Evolutionary conservation across 495 filamentous ascomycete genomes (phyloP), one percentile per base, ranked within the genome.

Genomic region (Geoglossum glabrum): DNA sequence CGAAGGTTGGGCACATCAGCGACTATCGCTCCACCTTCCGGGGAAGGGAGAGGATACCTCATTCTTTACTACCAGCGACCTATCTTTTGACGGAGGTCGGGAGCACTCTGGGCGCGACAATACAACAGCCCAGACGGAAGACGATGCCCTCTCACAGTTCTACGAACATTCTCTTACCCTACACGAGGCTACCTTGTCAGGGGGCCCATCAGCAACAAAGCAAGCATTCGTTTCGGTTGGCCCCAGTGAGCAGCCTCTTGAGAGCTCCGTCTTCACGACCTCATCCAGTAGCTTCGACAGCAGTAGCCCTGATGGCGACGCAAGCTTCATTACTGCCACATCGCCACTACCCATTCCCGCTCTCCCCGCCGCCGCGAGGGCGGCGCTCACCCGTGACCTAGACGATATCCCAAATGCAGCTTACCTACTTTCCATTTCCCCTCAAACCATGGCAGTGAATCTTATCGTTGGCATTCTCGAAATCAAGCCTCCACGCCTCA

Each of bases 401-500:
- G 73, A 76, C 54, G 75, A 80, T 61, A 71, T 97, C 30, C 90
- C 90, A 5, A 79, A 72, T 23, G 81, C 84, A 0, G 64, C 63
- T n/a, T 76, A 87, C 65, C 69, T 97, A 1, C 64, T 69, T 11
- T 78, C 77, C 1, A 86, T 95, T 57, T 69, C 71, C 27, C 88
- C 88, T 0, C 84, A 88, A 66, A 94, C 88, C 3, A 81, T 87
- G 72, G 80, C 74, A 1, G 77, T 88, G 55, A 87, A 87, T 63
- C 63, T 95, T 10, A 75, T 96, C 17, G 83, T 83, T 17, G 86
- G 83, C 10, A 71, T 96, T 59, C 82, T 95, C 57, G 78, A 82
- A 34, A 73, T 89, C 52, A 73, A 82, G 4, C 72, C 79, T 30
- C 75, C 82, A 1, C 81, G 85, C n/a, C 75, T 73, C 25, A 71